These are phyloP conservation scores for Fabrea salina DNA, from an alignment of 169 alveolate genomes.

Conservation along the genomic window DNA sequence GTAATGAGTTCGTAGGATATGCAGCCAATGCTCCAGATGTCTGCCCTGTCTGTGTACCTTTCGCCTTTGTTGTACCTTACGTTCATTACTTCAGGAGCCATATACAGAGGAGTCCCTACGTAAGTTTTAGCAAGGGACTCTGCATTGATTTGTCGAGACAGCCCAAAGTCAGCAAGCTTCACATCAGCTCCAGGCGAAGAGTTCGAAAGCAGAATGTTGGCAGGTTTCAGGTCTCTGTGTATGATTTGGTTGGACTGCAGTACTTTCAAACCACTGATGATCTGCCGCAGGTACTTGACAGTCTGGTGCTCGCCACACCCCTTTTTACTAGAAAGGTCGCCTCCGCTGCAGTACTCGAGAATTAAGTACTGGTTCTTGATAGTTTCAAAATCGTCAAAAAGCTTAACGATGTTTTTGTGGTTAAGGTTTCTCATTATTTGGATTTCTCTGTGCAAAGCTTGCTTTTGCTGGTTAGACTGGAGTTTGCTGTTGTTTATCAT, in stretches of 20 bases:
- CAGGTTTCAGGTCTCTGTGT: constrained; percentile 77
- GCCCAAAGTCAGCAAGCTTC: constrained; percentile 32
- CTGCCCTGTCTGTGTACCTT: constrained; percentile 45
- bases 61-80: constrained; percentile 17
- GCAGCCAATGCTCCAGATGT: constrained; percentile 54
- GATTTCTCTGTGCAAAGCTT: constrained; percentile 38
- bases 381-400: constrained; percentile 39
- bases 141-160: not conserved
- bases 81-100: constrained; percentile 34
- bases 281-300: constrained; percentile 57
- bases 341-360: constrained; percentile 52
- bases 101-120: constrained; percentile 20
- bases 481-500: not conserved
- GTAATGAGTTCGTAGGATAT: constrained; percentile 48
- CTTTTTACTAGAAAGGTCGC: constrained; percentile 17
- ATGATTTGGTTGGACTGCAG: constrained; percentile 53
- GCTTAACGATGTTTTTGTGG: constrained; percentile 46
- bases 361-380: constrained; percentile 36
- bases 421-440: constrained; percentile 35
- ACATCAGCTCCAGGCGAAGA: constrained; percentile 16
- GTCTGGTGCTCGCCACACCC: constrained; percentile 42
- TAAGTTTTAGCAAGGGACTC: not conserved
- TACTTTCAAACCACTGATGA: constrained; percentile 54
- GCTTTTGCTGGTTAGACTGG: not conserved
- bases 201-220: constrained; percentile 59